Conservation (phyloP, 768 basidiomycete genomes). For the Naganishia onofrii region DNA sequence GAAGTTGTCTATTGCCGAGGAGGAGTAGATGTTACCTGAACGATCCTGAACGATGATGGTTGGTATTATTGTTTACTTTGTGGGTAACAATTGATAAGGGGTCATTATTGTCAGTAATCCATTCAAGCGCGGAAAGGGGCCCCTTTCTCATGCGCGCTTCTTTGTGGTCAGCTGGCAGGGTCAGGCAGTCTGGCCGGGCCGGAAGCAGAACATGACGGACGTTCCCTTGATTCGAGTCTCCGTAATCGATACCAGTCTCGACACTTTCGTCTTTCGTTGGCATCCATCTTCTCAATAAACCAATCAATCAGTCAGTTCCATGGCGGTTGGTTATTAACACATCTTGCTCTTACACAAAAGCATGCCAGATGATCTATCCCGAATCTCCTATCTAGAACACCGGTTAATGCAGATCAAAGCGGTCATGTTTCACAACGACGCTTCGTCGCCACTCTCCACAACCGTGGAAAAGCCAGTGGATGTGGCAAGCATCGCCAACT, state of each 20-base stretch:
- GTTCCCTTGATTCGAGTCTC: background rate
- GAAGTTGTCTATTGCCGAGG: background rate
- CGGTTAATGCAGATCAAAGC: background rate
- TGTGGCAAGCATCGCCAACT: background rate
- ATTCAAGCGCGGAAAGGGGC: no score
- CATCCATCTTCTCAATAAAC: background rate
- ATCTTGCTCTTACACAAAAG: background rate
- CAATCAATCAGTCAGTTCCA: background rate
- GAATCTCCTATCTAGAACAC: background rate
- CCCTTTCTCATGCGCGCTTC: no score
- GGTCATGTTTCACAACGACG: background rate
- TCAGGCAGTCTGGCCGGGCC: no score
- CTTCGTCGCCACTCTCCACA: background rate
- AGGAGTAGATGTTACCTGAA: background rate
- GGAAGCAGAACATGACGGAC: no score
- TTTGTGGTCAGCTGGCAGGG: no score
- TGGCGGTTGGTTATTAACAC: background rate
- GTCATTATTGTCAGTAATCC: no score
- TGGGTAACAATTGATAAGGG: background rate
- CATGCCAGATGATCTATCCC: background rate
- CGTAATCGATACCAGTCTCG: background rate
- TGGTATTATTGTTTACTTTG: slow-evolving; percentile 19
- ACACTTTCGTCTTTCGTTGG: background rate
- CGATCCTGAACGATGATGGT: background rate
- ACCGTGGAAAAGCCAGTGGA: background rate